These are phyloP conservation scores for Symbiodinium natans DNA, from an alignment of 73 alveolate species.

Conservation along the genomic window DNA sequence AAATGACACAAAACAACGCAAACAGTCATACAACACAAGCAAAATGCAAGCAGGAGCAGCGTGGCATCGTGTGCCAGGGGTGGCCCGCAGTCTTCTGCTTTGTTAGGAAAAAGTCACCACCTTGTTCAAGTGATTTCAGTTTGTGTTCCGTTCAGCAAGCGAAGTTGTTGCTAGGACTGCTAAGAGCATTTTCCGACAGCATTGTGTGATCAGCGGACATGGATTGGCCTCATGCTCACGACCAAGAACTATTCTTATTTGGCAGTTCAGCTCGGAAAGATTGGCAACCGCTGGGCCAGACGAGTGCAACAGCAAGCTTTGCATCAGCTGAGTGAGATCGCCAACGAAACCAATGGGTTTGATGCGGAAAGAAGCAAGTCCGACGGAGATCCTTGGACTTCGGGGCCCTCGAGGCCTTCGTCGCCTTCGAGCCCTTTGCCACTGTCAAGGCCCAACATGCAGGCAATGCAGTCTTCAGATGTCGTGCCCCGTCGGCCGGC, in stretches of 20 bases:
- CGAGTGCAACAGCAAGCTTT: background rate
- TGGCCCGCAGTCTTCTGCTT: too few species aligned
- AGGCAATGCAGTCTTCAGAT: background rate
- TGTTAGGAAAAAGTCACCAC: too few species aligned
- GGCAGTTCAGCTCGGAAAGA: conserved; percentile 41
- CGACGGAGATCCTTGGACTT: background rate
- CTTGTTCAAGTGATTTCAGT: too few species aligned
- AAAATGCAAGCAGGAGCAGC: too few species aligned
- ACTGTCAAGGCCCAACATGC: background rate
- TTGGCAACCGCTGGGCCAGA: background rate
- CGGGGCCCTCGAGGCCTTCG: background rate
- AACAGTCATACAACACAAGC: too few species aligned
- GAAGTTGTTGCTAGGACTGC: too few species aligned
- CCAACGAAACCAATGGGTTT: background rate
- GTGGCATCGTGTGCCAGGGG: too few species aligned
- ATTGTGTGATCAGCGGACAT: background rate
- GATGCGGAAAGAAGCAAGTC: background rate
- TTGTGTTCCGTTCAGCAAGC: too few species aligned
- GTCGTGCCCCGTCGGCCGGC: too few species aligned
- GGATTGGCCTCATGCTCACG: background rate
- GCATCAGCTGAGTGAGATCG: background rate
- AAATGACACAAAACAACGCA: too few species aligned
- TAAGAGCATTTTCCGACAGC: background rate
- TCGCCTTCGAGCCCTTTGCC: background rate
- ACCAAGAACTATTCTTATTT: conserved; percentile 42